Conservation (phyloP, 768 basidiomycete genomes). For the Suillus ampliporus region DNA sequence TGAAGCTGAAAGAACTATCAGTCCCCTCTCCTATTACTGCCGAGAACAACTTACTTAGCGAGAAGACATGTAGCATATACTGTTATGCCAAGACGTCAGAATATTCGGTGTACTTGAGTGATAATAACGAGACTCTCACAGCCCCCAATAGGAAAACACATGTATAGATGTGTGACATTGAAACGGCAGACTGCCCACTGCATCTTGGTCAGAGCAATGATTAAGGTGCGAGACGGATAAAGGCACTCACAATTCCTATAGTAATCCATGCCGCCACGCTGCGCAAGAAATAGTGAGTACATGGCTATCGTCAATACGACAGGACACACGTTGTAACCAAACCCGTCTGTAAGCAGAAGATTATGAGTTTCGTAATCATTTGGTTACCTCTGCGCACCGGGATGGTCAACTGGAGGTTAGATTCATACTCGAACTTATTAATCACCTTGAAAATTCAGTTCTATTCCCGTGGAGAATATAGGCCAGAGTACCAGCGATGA, state of each 20-base stretch:
- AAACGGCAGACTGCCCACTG: constrained; percentile 28
- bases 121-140: constrained; percentile 21
- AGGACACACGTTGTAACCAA: constrained; percentile 26
- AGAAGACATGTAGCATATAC: constrained; percentile 36
- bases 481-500: constrained; percentile 28
- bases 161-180: constrained; percentile 23
- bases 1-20: constrained; percentile 22
- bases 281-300: neutral
- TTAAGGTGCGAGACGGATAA: neutral
- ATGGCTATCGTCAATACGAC: neutral
- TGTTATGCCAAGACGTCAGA: constrained; percentile 6
- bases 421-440: neutral
- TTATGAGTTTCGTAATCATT: constrained; percentile 23
- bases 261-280: constrained; percentile 24
- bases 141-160: constrained; percentile 32
- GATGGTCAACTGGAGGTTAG: neutral
- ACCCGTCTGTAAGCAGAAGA: constrained; percentile 33
- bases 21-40: neutral
- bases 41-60: constrained; percentile 28
- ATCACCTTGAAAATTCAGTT: constrained; percentile 20
- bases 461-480: constrained; percentile 20
- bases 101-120: neutral
- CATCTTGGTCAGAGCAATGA: neutral
- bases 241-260: constrained; percentile 24
- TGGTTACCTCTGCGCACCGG: constrained; percentile 16